Conservation (phyloP, 2,329 filamentous ascomycete genomes). For the Aspergillus persii region DNA sequence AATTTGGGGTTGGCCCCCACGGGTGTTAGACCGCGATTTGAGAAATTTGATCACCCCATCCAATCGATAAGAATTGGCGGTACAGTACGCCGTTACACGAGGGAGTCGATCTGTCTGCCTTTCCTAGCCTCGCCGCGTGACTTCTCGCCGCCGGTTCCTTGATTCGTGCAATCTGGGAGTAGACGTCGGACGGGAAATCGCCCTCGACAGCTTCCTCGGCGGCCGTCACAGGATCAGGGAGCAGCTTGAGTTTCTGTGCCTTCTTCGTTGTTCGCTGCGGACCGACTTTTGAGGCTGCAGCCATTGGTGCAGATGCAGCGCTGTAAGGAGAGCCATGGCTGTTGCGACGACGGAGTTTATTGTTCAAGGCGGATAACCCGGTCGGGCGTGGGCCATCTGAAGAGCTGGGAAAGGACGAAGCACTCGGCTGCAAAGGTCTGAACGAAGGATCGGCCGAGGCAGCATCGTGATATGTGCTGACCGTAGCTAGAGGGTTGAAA, state of each 20-base stretch:
- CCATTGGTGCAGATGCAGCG: constrained; percentile 41
- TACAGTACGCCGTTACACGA: constrained; percentile 94
- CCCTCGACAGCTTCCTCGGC: constrained; percentile 79
- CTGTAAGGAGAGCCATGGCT: constrained; percentile 66
- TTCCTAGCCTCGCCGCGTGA: constrained; percentile 88
- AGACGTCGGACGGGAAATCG: constrained; percentile 91
- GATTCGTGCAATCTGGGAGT: constrained; percentile 95
- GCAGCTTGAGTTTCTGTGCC: constrained; percentile 93
- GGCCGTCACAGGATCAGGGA: constrained; percentile 82
- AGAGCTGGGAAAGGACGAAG: constrained; percentile 35
- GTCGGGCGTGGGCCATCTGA: constrained; percentile 45
- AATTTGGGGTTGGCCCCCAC: constrained; percentile 80
- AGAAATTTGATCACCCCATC: constrained; percentile 87
- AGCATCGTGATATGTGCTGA: constrained; percentile 43
- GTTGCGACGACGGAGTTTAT: constrained; percentile 80
- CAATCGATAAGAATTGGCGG: constrained; percentile 85
- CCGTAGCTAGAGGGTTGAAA: constrained; percentile 48
- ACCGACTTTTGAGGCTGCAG: constrained; percentile 70
- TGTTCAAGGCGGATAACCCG: constrained; percentile 78
- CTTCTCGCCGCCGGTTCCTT: constrained; percentile 91
- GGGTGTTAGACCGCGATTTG: constrained; percentile 75
- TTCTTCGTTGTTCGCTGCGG: constrained; percentile 94
- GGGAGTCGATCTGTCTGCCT: constrained; percentile 86
- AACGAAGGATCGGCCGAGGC: constrained; percentile 42
- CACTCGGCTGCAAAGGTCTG: constrained; percentile 40